Base-by-base conservation (phyloP, 1,284 basidiomycete species). In the Cutaneotrichosporon sp. region DNA sequence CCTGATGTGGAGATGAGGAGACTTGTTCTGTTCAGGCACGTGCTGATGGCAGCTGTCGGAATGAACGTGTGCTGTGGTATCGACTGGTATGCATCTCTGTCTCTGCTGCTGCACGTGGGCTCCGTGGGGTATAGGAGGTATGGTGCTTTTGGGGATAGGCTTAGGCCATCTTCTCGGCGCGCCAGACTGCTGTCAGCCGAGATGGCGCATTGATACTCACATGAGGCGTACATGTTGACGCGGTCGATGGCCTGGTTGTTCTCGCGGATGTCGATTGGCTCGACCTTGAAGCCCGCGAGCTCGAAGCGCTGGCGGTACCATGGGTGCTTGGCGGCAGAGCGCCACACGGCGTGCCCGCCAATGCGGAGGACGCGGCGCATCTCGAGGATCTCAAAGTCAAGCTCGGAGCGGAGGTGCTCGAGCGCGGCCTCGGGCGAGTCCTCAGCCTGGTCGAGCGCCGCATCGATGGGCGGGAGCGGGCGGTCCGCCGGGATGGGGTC, bases 271-370 rank as follows among this genome's bases (percentile, higher is more conserved):
- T 79, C 79, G 27, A 85, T 76, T 9, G 81, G 78, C 52, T 79
- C 70, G 49, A 85, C 81, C 27, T 75, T 69, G 74, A 86, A 86
- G 1, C 85, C 85, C 18, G 81, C 69, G 22, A 74, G 76, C 80
- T 74, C 67, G 46, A 76, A 86, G 79, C 86, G 80, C 68, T 86
- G 82, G 60, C 83, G 83, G 76, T 91, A 91, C 90, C 90, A 92
- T 7, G 89, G 90, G 56, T 82, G 78, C 74, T 85, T 85, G 1
- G 84, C 87, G 0, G 89, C 89, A 22, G 86, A 87, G 13, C 90
- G 82, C 85, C 87, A 90, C 60, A 89, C 85, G 6, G 89, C 85
- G 50, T 84, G 81, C 1, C 89, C 89, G 0, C 87, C 87, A 0
- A 82, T 75, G 0, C 82, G 79, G n/a, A 90, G 76, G 2, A 87